These are phyloP conservation scores for Hymenoscyphus infarciens DNA, from an alignment of 2,329 filamentous ascomycete species.

Conservation along the genomic window DNA sequence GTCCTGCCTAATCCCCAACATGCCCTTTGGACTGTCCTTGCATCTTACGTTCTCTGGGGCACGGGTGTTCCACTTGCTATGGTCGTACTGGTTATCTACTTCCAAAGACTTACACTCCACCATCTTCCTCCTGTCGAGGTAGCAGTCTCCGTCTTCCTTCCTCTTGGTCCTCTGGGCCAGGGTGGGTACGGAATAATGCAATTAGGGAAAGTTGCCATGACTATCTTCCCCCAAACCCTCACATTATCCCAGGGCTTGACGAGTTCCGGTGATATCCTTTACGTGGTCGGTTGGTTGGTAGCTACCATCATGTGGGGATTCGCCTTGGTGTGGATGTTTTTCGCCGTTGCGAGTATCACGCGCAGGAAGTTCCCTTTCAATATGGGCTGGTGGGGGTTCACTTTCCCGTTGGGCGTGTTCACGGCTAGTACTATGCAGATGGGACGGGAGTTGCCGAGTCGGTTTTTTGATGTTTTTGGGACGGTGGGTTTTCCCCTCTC, in stretches of 20 bases:
- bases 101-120: conserved; percentile 63
- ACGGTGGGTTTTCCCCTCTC: conserved; percentile 42
- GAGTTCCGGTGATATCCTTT: conserved; percentile 53
- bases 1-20: conserved; percentile 52
- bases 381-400: conserved; percentile 61
- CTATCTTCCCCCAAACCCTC: conserved; percentile 38
- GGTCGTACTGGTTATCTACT: conserved; percentile 64
- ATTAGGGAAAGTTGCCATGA: conserved; percentile 45
- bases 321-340: conserved; percentile 51
- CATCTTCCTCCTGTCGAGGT: conserved; percentile 63
- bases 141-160: conserved; percentile 65
- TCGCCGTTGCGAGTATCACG: conserved; percentile 48
- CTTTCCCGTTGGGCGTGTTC: conserved; percentile 56
- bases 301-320: conserved; percentile 55
- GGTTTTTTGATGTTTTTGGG: conserved; percentile 54
- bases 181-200: conserved; percentile 53
- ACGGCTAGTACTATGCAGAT: conserved; percentile 46
- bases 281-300: conserved; percentile 53
- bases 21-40: conserved; percentile 59
- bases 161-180: conserved; percentile 63
- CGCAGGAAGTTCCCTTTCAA: conserved; percentile 53
- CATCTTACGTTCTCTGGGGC: conserved; percentile 66
- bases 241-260: conserved; percentile 26
- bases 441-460: conserved; percentile 49
- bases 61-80: conserved; percentile 59